A percentile compares a stretch with the other conserved stretches of the same genome.
Conservation (phyloP, 306 rosid genomes). For the Amphicarpaea edgeworthii region DNA sequence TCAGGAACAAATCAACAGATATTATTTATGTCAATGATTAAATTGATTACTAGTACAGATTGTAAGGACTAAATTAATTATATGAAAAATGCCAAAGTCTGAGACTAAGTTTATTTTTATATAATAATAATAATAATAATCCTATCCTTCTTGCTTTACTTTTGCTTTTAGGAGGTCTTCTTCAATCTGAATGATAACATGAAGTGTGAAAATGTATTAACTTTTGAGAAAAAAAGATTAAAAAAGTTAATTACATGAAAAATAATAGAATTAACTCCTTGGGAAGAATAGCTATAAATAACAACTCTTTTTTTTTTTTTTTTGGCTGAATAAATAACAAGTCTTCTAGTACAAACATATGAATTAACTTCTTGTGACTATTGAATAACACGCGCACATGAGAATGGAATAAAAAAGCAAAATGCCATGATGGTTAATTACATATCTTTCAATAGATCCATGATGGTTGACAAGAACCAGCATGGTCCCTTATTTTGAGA, state of each 20-base stretch:
- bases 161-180: not conserved
- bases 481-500: constrained; percentile 5
- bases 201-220: not conserved
- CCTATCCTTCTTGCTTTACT: not conserved
- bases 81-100: not conserved
- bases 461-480: not conserved
- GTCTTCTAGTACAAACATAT: not conserved
- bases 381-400: not conserved
- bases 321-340: too few relatives aligned
- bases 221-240: not conserved
- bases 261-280: not conserved
- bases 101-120: not conserved
- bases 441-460: not conserved
- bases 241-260: not conserved
- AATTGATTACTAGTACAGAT: not conserved
- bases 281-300: constrained; percentile 2
- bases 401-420: not conserved
- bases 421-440: not conserved
- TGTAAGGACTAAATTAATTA: not conserved
- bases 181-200: not conserved
- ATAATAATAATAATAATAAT: not conserved
- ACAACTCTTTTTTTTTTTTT: too few relatives aligned
- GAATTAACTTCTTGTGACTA: not conserved
- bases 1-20: not conserved
- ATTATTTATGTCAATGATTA: not conserved